Conservation (phyloP, 805 yeast species). For the Limtongia smithiae region DNA sequence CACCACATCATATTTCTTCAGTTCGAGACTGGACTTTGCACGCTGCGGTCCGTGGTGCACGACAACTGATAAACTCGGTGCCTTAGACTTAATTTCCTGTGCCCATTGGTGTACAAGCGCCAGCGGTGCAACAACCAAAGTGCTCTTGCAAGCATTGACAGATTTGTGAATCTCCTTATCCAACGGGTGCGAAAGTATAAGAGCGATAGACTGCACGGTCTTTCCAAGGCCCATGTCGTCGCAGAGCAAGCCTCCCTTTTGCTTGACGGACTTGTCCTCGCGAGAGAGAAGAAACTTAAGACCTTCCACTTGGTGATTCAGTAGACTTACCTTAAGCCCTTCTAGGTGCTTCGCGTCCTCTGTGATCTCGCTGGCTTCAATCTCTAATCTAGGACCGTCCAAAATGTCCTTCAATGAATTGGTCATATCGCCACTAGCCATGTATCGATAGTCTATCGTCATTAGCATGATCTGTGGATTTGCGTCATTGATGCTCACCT, state of each 20-base stretch:
- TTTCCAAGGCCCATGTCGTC: conserved; percentile 93
- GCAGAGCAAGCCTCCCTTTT: conserved; percentile 63
- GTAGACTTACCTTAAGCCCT: conserved; percentile 42
- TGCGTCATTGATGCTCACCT: no score
- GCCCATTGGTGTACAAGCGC: conserved; percentile 45
- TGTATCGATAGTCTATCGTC: conserved; percentile 14
- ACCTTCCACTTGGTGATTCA: conserved; percentile 50
- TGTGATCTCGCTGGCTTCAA: not conserved
- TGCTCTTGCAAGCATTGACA: conserved; percentile 32
- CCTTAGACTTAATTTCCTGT: conserved; percentile 39
- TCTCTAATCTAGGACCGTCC: not conserved
- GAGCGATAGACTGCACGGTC: conserved; percentile 71
- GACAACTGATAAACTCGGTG: conserved; percentile 33
- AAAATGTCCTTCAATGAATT: conserved; percentile 18
- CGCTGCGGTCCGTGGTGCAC: conserved; percentile 41
- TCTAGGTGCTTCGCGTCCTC: conserved; percentile 29
- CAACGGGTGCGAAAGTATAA: conserved; percentile 47
- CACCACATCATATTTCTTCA: conserved; percentile 63
- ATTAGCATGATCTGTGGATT: not conserved
- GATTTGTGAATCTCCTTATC: conserved; percentile 43
- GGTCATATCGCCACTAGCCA: conserved; percentile 10
- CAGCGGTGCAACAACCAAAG: conserved; percentile 45
- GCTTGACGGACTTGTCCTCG: conserved; percentile 35
- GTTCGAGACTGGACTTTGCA: conserved; percentile 8
- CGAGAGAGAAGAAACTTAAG: conserved; percentile 42